Evolutionary conservation across 1,284 basidiomycete genomes (phyloP), one percentile per base, ranked within the genome.

Genomic region (Mixia osmundae): DNA sequence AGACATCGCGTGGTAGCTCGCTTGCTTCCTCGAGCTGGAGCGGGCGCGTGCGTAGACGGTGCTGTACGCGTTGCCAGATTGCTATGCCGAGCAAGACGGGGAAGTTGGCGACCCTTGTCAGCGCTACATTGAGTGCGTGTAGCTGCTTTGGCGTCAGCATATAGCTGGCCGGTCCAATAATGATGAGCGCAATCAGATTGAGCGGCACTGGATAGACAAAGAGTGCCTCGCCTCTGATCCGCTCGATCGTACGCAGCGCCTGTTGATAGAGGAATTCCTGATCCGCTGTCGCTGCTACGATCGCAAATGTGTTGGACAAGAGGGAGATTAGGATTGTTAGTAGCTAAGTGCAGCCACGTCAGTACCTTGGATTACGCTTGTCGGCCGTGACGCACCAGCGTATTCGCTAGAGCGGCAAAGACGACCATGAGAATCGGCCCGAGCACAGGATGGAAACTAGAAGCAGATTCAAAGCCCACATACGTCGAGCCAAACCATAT

Each of bases 271-370:
- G 32, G 5, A 45, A 33, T 25, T 50, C 47, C 4, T 45, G 42
- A 11, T 46, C 44, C 8, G 48, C 44, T 10, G 44, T 40, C 3
- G 29, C 35, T 29, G 47, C 47, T 0, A 50, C 43, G 2, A 30
- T 31, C 4, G 43, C 40, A 30, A 51, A 51, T 3, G 48, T 47
- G 33, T 45, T 47, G 12, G 41, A 42, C 12, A 51, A 29, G 3
- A 51, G 44, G 10, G 47, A 46, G 33, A 51, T 51, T 16, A 51
- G 41, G 26, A 51, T 49, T 1, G 50, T 51, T 5, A 51, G 36
- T 3, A 51, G 42, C 14, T 25, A 20, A 40, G n/a, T 12, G 15
- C 9, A 11, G 23, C 33, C 7, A 8, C 14, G 6, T 15, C 11
- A 30, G 25, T 35, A n/a, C 5, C 5, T 11, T 18, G 18, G 20